Evolutionary conservation across 2,329 filamentous ascomycete species (phyloP), one percentile per base, ranked within the genome.

Genomic region (Dothiorella sarmentorum): DNA sequence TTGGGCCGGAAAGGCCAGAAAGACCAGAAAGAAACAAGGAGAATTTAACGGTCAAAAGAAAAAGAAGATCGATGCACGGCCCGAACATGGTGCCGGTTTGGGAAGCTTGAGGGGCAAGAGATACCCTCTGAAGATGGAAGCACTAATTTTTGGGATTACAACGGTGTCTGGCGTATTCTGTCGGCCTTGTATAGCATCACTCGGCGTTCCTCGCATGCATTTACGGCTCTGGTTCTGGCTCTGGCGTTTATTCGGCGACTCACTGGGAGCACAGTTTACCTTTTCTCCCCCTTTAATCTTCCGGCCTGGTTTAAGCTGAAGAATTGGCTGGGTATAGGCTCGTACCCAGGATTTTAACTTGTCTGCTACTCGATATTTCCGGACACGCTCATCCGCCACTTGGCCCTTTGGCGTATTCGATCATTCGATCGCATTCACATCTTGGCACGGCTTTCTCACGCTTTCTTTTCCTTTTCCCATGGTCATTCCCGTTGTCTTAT

Each of bases 231-330:
- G 49, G 49, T 40, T 27, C 49, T 53, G 49, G 49, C 24, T 29
- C 35, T 53, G 49, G 49, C 49, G 49, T 53, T 53, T 53, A 22
- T 26, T 53, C 49, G 37, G n/a, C 49, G 33, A 40, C 37, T 40
- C 33, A 26, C 31, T 53, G 49, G 49, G 26, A 53, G 49, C 49
- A 40, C n/a, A 3, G 22, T 20, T 52, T 53, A 20, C 9, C 24
- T n/a, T n/a, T n/a, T n/a, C n/a, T n/a, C 3, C 24, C 20, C 15
- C 17, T 26, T 24, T 15, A 33, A 29, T 53, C 49, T 29, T 27
- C 17, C 15, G 35, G 20, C 20, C 49, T 53, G 49, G 49, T 13
- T 29, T 53, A 40, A 4, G n/a, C 49, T 27, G 22, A 53, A 31
- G 22, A n/a, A 53, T 53, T 53, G 33, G 49, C 33, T 40, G 22